Percentiles rank a stretch among this genome's conserved stretches.
Conservation (phyloP, 139 green algal genomes). For the Picochlorum sp. region DNA sequence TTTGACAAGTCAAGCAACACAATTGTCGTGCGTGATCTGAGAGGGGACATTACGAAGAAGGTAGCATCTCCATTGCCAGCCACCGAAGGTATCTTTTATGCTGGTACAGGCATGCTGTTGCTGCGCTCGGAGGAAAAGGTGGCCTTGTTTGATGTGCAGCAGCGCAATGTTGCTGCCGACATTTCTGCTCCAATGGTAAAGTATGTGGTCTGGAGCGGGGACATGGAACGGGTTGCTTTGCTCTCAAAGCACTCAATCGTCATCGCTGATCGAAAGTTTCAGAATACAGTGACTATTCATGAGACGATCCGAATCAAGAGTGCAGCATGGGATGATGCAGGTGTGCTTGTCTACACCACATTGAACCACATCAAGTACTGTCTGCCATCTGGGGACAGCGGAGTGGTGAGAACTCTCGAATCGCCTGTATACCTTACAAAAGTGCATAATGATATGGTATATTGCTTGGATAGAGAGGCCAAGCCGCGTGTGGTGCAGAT, state of each 20-base stretch:
- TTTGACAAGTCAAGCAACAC: slow-evolving; percentile 79
- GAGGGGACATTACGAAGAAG: slow-evolving; percentile 95
- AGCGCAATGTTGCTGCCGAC: slow-evolving; percentile 78
- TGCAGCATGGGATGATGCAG: slow-evolving; percentile 92
- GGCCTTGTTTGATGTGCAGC: slow-evolving; percentile 96
- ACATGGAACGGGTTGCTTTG: slow-evolving; percentile 90
- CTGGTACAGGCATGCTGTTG: slow-evolving; percentile 90
- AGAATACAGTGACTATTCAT: slow-evolving; percentile 83
- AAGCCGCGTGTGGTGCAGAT: slow-evolving; percentile 84
- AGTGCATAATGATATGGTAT: slow-evolving; percentile 64
- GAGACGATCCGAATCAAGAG: slow-evolving; percentile 95
- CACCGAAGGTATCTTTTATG: slow-evolving; percentile 92
- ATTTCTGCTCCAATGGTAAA: slow-evolving; percentile 86
- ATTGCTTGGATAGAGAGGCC: slow-evolving; percentile 93
- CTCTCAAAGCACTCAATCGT: slow-evolving; percentile 97
- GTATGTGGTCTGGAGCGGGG: slow-evolving; percentile 94
- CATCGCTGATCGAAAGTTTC: slow-evolving; percentile 87
- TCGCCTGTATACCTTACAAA: slow-evolving; percentile 88
- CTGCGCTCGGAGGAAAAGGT: slow-evolving; percentile 93
- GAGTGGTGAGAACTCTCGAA: slow-evolving; percentile 97
- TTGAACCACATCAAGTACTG: slow-evolving; percentile 99
- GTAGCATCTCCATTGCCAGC: slow-evolving; percentile 56
- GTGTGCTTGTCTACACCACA: slow-evolving; percentile 97
- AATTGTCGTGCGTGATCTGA: slow-evolving; percentile 93
- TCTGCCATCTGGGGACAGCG: slow-evolving; percentile 93